A percentile compares a stretch with the other conserved stretches of the same genome.
Evolutionary conservation across 192 early-diverging fungal species (phyloP).

Genomic region (Diversispora eburnea): DNA sequence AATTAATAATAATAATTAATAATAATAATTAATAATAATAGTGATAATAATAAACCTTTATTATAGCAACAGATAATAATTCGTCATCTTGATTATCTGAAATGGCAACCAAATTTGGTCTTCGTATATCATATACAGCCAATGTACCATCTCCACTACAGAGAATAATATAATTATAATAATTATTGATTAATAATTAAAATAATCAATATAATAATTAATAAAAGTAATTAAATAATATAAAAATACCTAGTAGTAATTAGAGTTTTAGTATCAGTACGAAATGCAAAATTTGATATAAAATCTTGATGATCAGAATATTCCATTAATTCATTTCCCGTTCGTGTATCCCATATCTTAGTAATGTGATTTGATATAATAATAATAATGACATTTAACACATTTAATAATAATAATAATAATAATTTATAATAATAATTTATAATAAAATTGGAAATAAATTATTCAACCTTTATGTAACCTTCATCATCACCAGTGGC

Average conservation of each 20-base stretch:
- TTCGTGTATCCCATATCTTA: conserved; percentile 87
- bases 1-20: no score
- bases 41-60: conserved; percentile 47
- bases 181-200: no score
- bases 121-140: conserved; percentile 88
- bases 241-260: conserved; percentile 66
- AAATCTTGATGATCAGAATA: conserved; percentile 90
- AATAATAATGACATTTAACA: no score
- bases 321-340: conserved; percentile 68
- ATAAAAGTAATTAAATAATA: no score
- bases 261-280: conserved; percentile 68
- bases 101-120: conserved; percentile 75
- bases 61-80: conserved; percentile 74
- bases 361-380: no score
- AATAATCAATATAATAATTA: no score
- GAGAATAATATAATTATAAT: no score
- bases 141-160: conserved; percentile 85
- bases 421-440: not conserved
- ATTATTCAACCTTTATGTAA: conserved; percentile 61
- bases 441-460: no score
- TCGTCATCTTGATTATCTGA: conserved; percentile 97
- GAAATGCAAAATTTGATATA: conserved; percentile 82
- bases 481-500: conserved; percentile 95
- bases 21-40: not conserved
- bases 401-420: not conserved